Evolutionary conservation across 768 basidiomycete species (phyloP).

Genomic region (Hygrophorus russula): DNA sequence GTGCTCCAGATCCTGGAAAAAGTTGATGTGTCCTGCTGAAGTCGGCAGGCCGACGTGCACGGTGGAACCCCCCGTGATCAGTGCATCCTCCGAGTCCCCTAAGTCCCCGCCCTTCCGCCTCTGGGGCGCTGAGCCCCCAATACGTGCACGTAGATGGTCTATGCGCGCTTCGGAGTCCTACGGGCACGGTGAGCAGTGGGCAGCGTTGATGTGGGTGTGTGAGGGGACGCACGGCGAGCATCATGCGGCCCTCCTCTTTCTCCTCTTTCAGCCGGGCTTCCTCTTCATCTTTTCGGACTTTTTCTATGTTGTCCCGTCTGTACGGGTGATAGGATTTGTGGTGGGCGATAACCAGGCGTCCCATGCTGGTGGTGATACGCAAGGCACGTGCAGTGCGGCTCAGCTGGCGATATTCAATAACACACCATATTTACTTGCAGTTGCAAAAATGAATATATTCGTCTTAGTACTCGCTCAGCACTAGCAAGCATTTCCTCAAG

Average conservation of each 20-base stretch:
- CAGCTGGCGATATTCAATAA: too few relatives aligned
- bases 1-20: slow-evolving; percentile 76
- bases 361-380: slow-evolving; percentile 34
- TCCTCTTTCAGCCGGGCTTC: slow-evolving; percentile 58
- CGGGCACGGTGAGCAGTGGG: slow-evolving; percentile 11
- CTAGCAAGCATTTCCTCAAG: too few relatives aligned
- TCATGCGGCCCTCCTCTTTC: slow-evolving; percentile 59
- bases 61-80: slow-evolving; percentile 23
- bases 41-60: too few relatives aligned
- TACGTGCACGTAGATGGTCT: slow-evolving; percentile 48
- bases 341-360: slow-evolving; percentile 81
- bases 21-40: slow-evolving; percentile 64
- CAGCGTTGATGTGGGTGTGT: background rate
- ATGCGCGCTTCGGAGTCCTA: slow-evolving; percentile 79
- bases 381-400: too few relatives aligned
- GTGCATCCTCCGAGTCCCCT: slow-evolving; percentile 25
- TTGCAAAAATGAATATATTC: too few relatives aligned
- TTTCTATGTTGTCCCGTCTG: slow-evolving; percentile 73
- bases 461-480: too few relatives aligned
- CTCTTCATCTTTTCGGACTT: slow-evolving; percentile 72
- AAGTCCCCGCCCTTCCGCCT: too few relatives aligned
- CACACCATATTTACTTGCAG: too few relatives aligned
- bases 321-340: slow-evolving; percentile 90
- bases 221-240: slow-evolving; percentile 51
- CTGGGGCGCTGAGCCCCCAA: slow-evolving; percentile 26